These are phyloP conservation scores for Cajanus cajan DNA, from an alignment of 306 rosid species.

Conservation along the genomic window DNA sequence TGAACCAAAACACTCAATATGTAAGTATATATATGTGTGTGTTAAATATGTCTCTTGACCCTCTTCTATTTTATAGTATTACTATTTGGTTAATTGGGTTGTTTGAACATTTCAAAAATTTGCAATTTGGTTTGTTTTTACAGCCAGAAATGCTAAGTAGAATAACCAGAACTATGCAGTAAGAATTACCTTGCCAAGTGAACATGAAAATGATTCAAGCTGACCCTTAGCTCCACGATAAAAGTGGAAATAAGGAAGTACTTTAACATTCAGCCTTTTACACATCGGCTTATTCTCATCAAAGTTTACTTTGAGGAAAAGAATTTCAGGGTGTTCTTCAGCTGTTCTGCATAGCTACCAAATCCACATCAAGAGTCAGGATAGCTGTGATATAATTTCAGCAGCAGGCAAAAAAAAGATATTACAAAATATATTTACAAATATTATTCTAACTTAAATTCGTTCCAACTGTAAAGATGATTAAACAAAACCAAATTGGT, in stretches of 20 bases:
- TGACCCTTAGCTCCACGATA: constrained; percentile 96
- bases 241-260: constrained; percentile 95
- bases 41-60: background rate
- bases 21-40: constrained; percentile 32
- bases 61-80: no score
- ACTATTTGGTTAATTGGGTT: constrained; percentile 2
- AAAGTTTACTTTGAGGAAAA: constrained; percentile 89
- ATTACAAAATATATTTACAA: background rate
- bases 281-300: constrained; percentile 99
- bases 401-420: constrained; percentile 3
- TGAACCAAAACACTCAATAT: constrained; percentile 20
- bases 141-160: constrained; percentile 22
- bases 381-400: constrained; percentile 22
- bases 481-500: background rate
- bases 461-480: background rate
- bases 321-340: constrained; percentile 84
- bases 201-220: constrained; percentile 92
- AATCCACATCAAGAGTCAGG: constrained; percentile 31
- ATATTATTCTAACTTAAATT: background rate
- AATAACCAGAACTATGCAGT: constrained; percentile 9
- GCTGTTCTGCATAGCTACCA: constrained; percentile 95
- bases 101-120: constrained; percentile 2
- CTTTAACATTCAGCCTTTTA: constrained; percentile 91
- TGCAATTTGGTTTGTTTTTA: constrained; percentile 21
- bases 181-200: constrained; percentile 86